Base-by-base conservation (phyloP, 208 protist genomes). In the Vickermania spadyakhi region DNA sequence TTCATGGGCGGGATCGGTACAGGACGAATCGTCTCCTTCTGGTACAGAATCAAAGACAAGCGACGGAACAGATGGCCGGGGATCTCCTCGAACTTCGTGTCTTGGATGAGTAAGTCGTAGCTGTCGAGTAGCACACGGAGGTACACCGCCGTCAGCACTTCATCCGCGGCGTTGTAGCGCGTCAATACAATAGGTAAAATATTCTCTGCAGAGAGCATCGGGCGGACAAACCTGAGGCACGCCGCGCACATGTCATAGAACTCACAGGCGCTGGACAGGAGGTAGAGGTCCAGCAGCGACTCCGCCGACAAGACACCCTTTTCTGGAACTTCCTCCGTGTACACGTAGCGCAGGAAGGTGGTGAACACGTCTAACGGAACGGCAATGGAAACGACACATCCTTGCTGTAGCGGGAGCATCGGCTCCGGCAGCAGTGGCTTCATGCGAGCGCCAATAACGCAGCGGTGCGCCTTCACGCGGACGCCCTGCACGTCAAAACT, bases 21-120 rank as follows among this genome's bases (percentile, higher is more conserved):
- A 51, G 73, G 72, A 30, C 81, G 84, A 31, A 94, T 66, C 28
- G 72, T 73, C 60, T 94, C 87, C 50, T 79, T 73, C 14, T 73
- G 73, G 27, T 73, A 76, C 3, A 89, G 49, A 58, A 94, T 94
- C 27, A 92, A 79, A 4, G 83, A 93, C n/a, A 95, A 75, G 23
- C 85, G 79, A 7, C 88, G 79, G 70, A 89, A 91, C n/a, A 95
- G 69, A 54, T 95, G 84, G 3, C 88, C 88, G 0, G 88, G 88
- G 53, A 95, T 93, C 59, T 91, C 76, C 66, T 95, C 88, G 62
- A 92, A 95, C 68, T 86, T 75, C 30, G 73, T 75, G 61, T 95
- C 83, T 58, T 89, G 72, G 51, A 95, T 95, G 28, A 95, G 83
- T 5, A 54, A 30, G 54, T 95, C 88, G 71, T 95, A 95, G 72